Evolutionary conservation across 2,329 filamentous ascomycete species (phyloP).

Genomic region (Drechslerella coelobrocha): DNA sequence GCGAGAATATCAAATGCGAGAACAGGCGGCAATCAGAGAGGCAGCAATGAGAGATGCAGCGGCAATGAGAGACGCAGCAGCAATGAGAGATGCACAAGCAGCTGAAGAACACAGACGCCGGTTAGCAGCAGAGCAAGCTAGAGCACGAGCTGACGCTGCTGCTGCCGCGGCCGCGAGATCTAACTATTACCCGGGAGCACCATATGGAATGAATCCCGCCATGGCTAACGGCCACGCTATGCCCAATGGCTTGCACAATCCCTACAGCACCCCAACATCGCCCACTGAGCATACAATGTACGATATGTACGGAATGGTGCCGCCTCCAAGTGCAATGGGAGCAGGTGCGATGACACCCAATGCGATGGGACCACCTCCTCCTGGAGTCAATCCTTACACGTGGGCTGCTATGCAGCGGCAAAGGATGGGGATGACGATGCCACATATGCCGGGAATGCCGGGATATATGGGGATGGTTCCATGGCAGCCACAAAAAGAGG

Average conservation of each 20-base stretch:
- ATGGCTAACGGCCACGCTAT: slow-evolving; percentile 36
- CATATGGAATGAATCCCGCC: slow-evolving; percentile 28
- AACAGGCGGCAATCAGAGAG: slow-evolving; percentile 30
- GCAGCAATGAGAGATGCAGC: slow-evolving; percentile 52
- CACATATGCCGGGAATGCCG: slow-evolving; percentile 29
- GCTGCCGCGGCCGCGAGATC: slow-evolving; percentile 17
- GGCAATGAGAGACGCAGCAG: slow-evolving; percentile 10
- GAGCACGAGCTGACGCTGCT: slow-evolving; percentile 25
- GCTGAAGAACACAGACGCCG: slow-evolving; percentile 45
- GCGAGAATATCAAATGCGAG: slow-evolving; percentile 14
- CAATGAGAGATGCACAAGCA: slow-evolving; percentile 47
- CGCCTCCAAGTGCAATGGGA: slow-evolving; percentile 21
- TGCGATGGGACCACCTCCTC: slow-evolving; percentile 5
- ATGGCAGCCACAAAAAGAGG: slow-evolving; percentile 52
- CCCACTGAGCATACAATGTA: slow-evolving; percentile 27
- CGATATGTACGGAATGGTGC: slow-evolving; percentile 31
- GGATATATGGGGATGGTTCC: slow-evolving; percentile 45
- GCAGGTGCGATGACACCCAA: too few species aligned
- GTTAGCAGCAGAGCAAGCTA: slow-evolving; percentile 22
- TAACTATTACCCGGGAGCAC: slow-evolving; percentile 27
- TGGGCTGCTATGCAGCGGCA: slow-evolving; percentile 41
- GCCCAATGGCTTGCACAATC: slow-evolving; percentile 36
- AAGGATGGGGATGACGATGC: slow-evolving; percentile 38
- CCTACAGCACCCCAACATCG: slow-evolving; percentile 32
- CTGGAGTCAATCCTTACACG: slow-evolving; percentile 34